Evolutionary conservation across 2,329 filamentous ascomycete species (phyloP), one percentile per base, ranked within the genome.

Genomic region (Aspergillus tamarii): DNA sequence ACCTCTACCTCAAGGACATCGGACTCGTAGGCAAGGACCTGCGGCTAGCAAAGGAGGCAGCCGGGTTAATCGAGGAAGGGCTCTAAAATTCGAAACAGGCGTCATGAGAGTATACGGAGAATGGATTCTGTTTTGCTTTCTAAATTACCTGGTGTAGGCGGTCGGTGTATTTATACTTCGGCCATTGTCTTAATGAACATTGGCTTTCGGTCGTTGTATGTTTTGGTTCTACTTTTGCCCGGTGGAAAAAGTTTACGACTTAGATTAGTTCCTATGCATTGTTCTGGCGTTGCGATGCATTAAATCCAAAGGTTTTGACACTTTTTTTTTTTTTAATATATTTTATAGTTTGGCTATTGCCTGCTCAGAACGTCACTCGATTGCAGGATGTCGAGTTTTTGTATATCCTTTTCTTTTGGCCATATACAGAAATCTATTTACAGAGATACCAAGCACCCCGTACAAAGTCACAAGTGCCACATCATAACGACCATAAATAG

Each of bases 21-120:
- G 87, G 90, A 53, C 79, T 97, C 67, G 89, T 84, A 45, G 83
- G 85, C 65, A 84, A 85, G 61, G 94, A 97, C 71, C 82, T 97
- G 69, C 84, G 89, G 70, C 80, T 90, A 62, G 94, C 92, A 5
- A 89, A 85, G 75, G 89, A 93, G 73, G 89, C 89, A 14, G 77
- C 76, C 43, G 74, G 76, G 16, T 34, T 75, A 21, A 66, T 68
- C 28, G 72, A 66, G 21, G 68, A 70, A 59, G 69, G 67, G 55
- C 57, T 26, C 5, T 62, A 28, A 60, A 45, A 30, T 30, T 39
- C 19, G n/a, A 28, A 57, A 46, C 41, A 43, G 39, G 52, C 52
- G 32, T 28, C 32, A 52, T 32, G 28, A 52, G 48, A 52, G 48
- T 34, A 16, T 19, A 19, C 48, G 16, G 19, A 19, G 48, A 7